Percentiles rank a stretch among this genome's conserved stretches.
These are phyloP conservation scores for Rhododendron simsii DNA, from an alignment of 148 eudicot species.

Conservation along the genomic window DNA sequence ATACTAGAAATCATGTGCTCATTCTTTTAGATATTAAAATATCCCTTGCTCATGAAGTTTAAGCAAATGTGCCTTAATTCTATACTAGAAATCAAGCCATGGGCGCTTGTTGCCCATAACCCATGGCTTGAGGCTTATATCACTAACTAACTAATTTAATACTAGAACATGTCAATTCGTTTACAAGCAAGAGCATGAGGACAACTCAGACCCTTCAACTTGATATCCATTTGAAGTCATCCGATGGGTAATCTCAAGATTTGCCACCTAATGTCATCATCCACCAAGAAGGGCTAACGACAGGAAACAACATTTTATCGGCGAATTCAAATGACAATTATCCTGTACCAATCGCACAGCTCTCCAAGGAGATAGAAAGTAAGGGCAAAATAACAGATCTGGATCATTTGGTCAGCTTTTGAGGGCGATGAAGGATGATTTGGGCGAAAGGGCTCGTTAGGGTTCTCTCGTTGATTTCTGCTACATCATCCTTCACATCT, in stretches of 20 bases:
- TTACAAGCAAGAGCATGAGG: not conserved
- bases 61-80: not conserved
- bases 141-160: not conserved
- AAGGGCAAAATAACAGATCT: not conserved
- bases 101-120: not conserved
- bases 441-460: too few species aligned
- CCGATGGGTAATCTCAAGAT: not conserved
- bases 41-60: not conserved
- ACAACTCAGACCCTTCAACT: not conserved
- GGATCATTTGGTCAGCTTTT: too few species aligned
- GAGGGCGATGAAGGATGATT: too few species aligned
- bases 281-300: not conserved
- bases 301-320: not conserved
- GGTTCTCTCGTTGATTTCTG: too few species aligned
- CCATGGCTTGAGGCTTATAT: not conserved
- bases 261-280: not conserved
- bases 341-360: not conserved
- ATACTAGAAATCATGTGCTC: not conserved
- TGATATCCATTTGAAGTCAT: not conserved
- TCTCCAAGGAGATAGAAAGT: not conserved
- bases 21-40: too few species aligned
- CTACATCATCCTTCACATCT: too few species aligned
- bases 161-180: not conserved
- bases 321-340: not conserved
- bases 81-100: not conserved